Evolutionary conservation across 768 basidiomycete species (phyloP), one percentile per base, ranked within the genome.

Genomic region (Collybia sp.): DNA sequence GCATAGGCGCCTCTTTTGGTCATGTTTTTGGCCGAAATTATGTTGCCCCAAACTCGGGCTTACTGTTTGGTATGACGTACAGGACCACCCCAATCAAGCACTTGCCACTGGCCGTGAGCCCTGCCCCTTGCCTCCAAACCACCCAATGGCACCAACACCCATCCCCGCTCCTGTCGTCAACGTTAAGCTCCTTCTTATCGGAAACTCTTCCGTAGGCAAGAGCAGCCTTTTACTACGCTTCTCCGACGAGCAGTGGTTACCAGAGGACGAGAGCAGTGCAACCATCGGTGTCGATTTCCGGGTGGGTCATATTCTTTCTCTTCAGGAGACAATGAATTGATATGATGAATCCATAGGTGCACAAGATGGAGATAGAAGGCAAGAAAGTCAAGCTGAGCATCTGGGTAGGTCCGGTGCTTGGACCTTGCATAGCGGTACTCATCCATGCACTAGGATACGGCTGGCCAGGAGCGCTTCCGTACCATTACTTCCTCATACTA

Each of bases 401-500:
- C 65, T 99, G 96, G 96, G 94, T 95, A 55, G 50, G 85, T 65
- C n/a, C 18, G 6, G 12, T n/a, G 30, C 17, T 44, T 42, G 40
- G 4, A 17, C 12, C 33, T 48, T 37, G 12, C 40, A 31, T 13
- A 13, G 35, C 5, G 38, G n/a, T 20, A 15, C 25, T 38, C 33
- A 13, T 12, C 19, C 32, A 15, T 30, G 34, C 18, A 12, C n/a
- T 55, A 93, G 92, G 92, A 96, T 56, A 95, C 93, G 0, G 92
- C 93, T 42, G 95, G 96, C 0, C 95, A 98, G 64, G 96, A 99
- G 66, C 83, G 95, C 5, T 99, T 97, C 61, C 77, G 93, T 39
- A 96, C 94, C 2, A 86, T 99, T 54, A 98, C 96, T 4, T 87
- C 87, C 2, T 91, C 88, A 8, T 99, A 98, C 58, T 99, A 98